Base-by-base conservation (phyloP, 352 stramenopile species). In the Phytophthora sansomeana region DNA sequence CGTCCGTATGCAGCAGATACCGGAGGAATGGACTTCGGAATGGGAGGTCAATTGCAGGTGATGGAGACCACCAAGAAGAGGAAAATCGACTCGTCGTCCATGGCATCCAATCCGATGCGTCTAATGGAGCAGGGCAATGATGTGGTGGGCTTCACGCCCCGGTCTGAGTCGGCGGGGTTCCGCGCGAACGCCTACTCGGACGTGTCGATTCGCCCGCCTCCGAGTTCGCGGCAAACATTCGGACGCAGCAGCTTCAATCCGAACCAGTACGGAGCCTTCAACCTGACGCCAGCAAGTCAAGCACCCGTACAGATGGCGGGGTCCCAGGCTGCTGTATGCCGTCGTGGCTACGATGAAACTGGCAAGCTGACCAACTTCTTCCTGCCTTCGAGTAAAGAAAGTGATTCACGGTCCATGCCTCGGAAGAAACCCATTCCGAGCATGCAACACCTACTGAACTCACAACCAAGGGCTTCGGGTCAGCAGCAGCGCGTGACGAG, bases 291-390 rank as follows among this genome's bases (percentile, higher is more conserved):
- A 2, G 72, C 78, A 24, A 76, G 43, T 19, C 70, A 79, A 7
- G 55, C 78, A 33, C 77, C 79, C 0, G 68, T 91, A 48, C 73
- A 84, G 54, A 60, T 77, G 17, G 67, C 59, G 4, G 60, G 56
- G 28, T 36, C 65, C 19, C 57, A 70, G 13, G 71, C 56, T 17
- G 71, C 67, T 0, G 67, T 91, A 7, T 90, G 79, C 17, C 82
- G 85, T 41, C 74, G 83, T 51, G 85, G 83, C 5, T 91, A 91
- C 55, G 85, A 91, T 39, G 83, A 91, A 67, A 91, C 85, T 0
- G 85, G 85, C 32, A 91, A 91, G 63, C 64, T 93, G 30, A 91
- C 85, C 16, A 91, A 85, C 54, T 91, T 87, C 64, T 91, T 91
- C 54, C 57, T 90, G 26, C 79, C 83, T 11, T 46, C 26, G n/a